A percentile compares a stretch with the other conserved stretches of the same genome.
Evolutionary conservation across 345 rosid genomes (phyloP).

Genomic region (Acer saccharum): DNA sequence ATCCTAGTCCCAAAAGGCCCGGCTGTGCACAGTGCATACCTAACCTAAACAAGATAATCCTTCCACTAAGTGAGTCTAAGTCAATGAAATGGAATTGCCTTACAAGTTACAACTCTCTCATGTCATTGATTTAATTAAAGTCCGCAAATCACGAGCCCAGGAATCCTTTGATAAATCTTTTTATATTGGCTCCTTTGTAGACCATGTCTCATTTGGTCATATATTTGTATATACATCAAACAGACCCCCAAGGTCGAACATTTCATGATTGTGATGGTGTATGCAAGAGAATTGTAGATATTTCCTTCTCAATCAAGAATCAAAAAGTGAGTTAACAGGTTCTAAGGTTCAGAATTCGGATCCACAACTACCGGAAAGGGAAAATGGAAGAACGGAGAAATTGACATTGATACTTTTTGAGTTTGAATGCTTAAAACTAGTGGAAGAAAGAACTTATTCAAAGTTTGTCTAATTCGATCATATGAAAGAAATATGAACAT

Average conservation of each 20-base stretch:
- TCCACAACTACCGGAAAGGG: not conserved
- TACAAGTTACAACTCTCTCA: too few relatives aligned
- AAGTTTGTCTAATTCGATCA: not conserved
- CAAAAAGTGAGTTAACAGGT: not conserved
- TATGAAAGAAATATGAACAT: not conserved
- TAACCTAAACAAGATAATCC: not conserved
- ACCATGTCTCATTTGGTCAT: too few relatives aligned
- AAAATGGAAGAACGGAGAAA: not conserved
- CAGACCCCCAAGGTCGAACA: not conserved
- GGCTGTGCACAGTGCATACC: too few relatives aligned
- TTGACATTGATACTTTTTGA: not conserved
- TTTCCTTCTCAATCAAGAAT: not conserved
- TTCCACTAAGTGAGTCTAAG: too few relatives aligned
- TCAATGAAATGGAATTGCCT: not conserved
- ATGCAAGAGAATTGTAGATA: too few relatives aligned
- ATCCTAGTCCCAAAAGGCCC: too few relatives aligned
- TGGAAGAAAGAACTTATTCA: not conserved
- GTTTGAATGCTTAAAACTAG: not conserved
- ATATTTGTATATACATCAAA: not conserved
- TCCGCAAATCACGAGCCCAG: too few relatives aligned
- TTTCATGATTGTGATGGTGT: not conserved
- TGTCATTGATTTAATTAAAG: too few relatives aligned
- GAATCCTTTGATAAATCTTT: too few relatives aligned
- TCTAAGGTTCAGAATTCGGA: not conserved
- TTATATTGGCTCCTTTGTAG: too few relatives aligned